phyloP scores from a whole-genome alignment of 2,329 filamentous ascomycete species.

The Alternaria tenuissima region DNA sequence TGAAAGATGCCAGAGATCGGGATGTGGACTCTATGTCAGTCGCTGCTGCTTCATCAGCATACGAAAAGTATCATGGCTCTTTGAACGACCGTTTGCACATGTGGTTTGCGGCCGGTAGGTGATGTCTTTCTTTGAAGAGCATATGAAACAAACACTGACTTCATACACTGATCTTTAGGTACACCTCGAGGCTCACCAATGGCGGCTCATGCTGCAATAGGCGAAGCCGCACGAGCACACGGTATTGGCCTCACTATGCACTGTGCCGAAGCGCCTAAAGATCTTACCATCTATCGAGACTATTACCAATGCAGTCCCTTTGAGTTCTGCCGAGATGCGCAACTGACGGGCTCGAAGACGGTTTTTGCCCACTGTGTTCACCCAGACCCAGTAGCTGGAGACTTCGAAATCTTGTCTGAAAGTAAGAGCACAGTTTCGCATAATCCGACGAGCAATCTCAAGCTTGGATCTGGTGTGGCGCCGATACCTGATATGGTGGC shows the following conservation, averaged over 20 bases:
- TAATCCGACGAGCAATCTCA: slow-evolving; percentile 36
- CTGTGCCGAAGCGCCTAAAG: slow-evolving; percentile 55
- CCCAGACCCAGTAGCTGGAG: slow-evolving; percentile 51
- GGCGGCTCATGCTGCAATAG: slow-evolving; percentile 53
- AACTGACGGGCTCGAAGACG: slow-evolving; percentile 49
- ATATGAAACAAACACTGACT: too few relatives aligned
- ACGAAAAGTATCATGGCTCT: slow-evolving; percentile 41
- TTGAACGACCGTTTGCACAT: slow-evolving; percentile 56
- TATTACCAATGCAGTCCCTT: slow-evolving; percentile 53
- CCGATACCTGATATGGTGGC: slow-evolving; percentile 26
- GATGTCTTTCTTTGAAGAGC: too few relatives aligned
- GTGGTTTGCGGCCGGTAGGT: slow-evolving; percentile 54
- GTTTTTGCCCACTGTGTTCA: slow-evolving; percentile 51
- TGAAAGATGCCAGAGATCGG: slow-evolving; percentile 50
- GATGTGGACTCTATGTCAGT: slow-evolving; percentile 50
- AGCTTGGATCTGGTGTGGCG: slow-evolving; percentile 34
- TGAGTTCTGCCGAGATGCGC: slow-evolving; percentile 38
- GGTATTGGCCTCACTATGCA: slow-evolving; percentile 59
- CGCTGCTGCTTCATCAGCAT: slow-evolving; percentile 42
- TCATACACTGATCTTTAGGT: slow-evolving; percentile 15
- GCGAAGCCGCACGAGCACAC: slow-evolving; percentile 50
- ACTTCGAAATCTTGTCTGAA: slow-evolving; percentile 51
- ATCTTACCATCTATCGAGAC: slow-evolving; percentile 49
- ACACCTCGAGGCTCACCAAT: slow-evolving; percentile 57
- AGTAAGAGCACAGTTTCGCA: slow-evolving; percentile 40